Base-by-base conservation (phyloP, 2,329 filamentous ascomycete genomes). In the Talaromyces amestolkiae region DNA sequence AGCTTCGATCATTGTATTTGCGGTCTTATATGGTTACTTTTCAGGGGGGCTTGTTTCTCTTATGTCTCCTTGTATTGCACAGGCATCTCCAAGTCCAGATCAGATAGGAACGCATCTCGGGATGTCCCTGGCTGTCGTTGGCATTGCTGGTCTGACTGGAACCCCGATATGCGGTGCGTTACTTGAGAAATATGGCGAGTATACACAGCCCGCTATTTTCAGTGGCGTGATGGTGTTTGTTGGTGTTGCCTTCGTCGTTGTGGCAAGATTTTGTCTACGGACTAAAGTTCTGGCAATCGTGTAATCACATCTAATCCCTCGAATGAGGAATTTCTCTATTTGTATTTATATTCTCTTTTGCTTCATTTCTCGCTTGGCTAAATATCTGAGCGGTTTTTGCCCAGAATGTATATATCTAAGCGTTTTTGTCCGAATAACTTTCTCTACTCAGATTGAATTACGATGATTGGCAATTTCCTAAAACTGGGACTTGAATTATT, bases 101-200 rank as follows among this genome's bases (percentile, higher is more conserved):
- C 78, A 86, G 47, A 78, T 87, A 22, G 87, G 87, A 0, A 85
- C 86, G 17, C 73, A 84, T 3, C 76, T 87, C 69, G 85, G 85
- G 0, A 85, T 86, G 82, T 78, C 81, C 7, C 87, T 87, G 69
- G 80, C 80, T 0, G 72, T 82, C 37, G 78, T 80, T 2, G 79
- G 80, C 0, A 74, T 86, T 10, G 85, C 84, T 0, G 67, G 86
- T 60, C 69, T 87, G 67, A 78, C 86, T 15, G 85, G 85, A 3
- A 85, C 84, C 3, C 85, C 85, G 0, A 85, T 86, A 60, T 82
- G 81, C 2, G 85, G 85, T 22, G 82, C 82, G 17, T 84, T 87
- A 33, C 66, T 86, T 3, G 73, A 78, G 3, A 69, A 58, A 6
- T 84, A 82, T 62, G 77, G 73, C 1, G 76, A 75, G 0, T 83